phyloP scores from a whole-genome alignment of 2,329 filamentous ascomycete genomes.

The Neonectria punicea region DNA sequence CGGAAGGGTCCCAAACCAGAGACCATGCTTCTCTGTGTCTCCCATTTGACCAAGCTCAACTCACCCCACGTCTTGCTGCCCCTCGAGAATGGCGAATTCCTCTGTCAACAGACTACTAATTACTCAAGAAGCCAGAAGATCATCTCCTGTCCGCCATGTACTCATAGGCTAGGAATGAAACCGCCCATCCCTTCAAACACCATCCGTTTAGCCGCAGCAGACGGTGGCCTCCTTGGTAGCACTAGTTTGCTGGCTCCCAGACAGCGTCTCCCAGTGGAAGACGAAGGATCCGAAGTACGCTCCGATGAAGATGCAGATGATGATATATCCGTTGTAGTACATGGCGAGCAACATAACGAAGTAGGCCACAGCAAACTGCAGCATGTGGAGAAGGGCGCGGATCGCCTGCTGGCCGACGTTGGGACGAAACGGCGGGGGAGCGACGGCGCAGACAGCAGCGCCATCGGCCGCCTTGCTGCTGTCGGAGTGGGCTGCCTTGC shows the following conservation, averaged over 20 bases:
- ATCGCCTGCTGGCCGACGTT: conserved; percentile 72
- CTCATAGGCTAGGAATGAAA: neutral
- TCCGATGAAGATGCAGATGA: conserved; percentile 84
- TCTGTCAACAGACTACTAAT: neutral
- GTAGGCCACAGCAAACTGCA: conserved; percentile 80
- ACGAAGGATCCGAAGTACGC: conserved; percentile 77
- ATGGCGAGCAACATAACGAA: conserved; percentile 74
- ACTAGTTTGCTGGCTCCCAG: conserved; percentile 44
- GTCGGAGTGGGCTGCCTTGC: conserved; percentile 30
- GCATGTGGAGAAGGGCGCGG: conserved; percentile 73
- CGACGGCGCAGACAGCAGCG: conserved; percentile 20
- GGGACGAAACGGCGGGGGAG: conserved; percentile 60
- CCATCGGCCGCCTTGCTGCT: conserved; percentile 36
- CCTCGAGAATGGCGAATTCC: neutral
- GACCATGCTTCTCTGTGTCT: neutral
- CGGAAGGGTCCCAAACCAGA: too few relatives aligned
- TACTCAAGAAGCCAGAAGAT: neutral
- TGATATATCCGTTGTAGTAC: conserved; percentile 77
- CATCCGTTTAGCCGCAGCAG: conserved; percentile 50
- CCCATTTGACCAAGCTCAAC: neutral
- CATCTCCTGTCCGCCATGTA: neutral
- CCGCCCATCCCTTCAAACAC: neutral
- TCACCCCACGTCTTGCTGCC: neutral
- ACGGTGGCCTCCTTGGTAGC: conserved; percentile 52
- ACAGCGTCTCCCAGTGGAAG: conserved; percentile 75